These are phyloP conservation scores for Calonectria naviculata DNA, from an alignment of 2,329 filamentous ascomycete genomes.

Conservation along the genomic window DNA sequence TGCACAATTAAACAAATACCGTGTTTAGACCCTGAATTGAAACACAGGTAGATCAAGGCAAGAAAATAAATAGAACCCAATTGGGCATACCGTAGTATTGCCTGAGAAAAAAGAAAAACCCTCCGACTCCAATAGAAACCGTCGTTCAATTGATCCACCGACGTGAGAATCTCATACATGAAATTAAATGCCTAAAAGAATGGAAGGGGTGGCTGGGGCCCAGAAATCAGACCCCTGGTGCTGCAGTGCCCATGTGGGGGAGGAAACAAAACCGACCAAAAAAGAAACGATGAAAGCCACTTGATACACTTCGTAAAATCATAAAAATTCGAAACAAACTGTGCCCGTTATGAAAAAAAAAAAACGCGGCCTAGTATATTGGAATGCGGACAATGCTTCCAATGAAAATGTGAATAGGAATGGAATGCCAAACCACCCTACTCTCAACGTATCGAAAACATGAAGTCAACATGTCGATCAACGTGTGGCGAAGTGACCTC, in stretches of 20 bases:
- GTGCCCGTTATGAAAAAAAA: neutral
- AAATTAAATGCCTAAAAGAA: slow-evolving; percentile 3
- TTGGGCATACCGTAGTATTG: neutral
- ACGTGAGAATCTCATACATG: neutral
- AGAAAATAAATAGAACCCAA: neutral
- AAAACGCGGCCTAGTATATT: neutral
- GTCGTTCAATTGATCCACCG: neutral
- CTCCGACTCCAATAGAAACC: neutral
- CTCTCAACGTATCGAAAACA: neutral
- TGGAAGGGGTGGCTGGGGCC: neutral
- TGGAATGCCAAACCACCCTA: neutral
- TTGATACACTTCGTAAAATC: slow-evolving; percentile 4
- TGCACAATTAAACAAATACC: neutral
- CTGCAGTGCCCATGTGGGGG: neutral
- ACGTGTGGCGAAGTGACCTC: neutral
- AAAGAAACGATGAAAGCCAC: neutral
- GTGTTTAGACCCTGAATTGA: neutral
- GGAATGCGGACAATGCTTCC: neutral
- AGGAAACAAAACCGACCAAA: neutral
- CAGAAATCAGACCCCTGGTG: neutral
- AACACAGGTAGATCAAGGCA: neutral
- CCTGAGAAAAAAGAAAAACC: neutral
- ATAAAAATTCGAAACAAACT: neutral
- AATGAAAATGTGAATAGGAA: neutral
- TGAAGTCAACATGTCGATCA: neutral